Base-by-base conservation (phyloP, 2,329 filamentous ascomycete genomes). In the Macrophomina phaseolina region DNA sequence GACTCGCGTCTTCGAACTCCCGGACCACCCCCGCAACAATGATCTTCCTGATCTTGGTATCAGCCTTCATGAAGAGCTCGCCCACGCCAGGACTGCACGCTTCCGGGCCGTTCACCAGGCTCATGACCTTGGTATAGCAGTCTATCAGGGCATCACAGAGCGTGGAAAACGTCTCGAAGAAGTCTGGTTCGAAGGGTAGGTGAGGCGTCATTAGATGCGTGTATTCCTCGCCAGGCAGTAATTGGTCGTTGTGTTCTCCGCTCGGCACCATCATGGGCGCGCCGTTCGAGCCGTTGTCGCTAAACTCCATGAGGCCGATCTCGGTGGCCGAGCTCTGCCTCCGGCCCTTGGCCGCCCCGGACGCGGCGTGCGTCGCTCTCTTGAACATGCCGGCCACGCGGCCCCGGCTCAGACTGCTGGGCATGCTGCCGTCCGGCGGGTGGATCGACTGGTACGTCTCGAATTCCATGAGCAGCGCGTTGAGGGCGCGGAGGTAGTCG, bases 91-190 rank as follows among this genome's bases (percentile, higher is more conserved):
- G 95, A 60, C 91, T 86, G 36, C 65, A 67, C 60, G 60, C 51
- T 32, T 90, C 87, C 0, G 94, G 90, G 2, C 88, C 88, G n/a
- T 89, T 85, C 28, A 98, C 83, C 67, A 99, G 83, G 51, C 84
- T 84, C 73, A 96, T 82, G 34, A 99, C 87, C 65, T 89, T 88
- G 42, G 89, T 89, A 80, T 99, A 99, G 74, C 90, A 92, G 77
- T 98, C 95, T 73, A 97, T 96, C 68, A 99, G 82, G 3, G 97
- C 92, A 76, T 99, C 95, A 81, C 95, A 98, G 6, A 99, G 84
- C 12, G 95, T 97, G 14, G 93, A 91, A 81, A 98, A 98, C 0
- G 94, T 97, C 81, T 96, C 93, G 78, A 94, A 95, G 74, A 97
- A 99, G 79, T 99, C 95, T 0, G 95, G 95, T 70, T 98, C 94